Evolutionary conservation across 1,139 yeast genomes (phyloP).

Genomic region (Barnettozyma hawaiiensis): DNA sequence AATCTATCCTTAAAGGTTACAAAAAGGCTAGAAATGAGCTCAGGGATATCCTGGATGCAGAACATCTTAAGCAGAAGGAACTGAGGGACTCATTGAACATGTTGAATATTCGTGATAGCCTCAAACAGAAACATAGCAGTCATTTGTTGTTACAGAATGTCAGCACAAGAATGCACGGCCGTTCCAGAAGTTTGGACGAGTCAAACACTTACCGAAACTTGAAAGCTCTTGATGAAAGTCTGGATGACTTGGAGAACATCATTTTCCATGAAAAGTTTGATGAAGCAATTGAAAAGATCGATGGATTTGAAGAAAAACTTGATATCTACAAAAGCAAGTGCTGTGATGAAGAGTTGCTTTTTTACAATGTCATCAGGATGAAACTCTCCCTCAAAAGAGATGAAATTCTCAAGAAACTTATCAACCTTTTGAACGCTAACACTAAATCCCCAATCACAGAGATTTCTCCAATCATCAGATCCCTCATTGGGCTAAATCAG

Average conservation of each 20-base stretch:
- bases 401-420: slow-evolving; percentile 32
- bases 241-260: slow-evolving; percentile 62
- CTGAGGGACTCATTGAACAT: slow-evolving; percentile 42
- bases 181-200: slow-evolving; percentile 47
- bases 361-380: slow-evolving; percentile 36
- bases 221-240: slow-evolving; percentile 52
- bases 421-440: slow-evolving; percentile 18
- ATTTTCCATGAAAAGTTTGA: slow-evolving; percentile 56
- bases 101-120: slow-evolving; percentile 33
- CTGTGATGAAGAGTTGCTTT: slow-evolving; percentile 34
- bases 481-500: slow-evolving; percentile 38
- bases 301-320: slow-evolving; percentile 35
- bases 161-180: slow-evolving; percentile 47
- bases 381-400: slow-evolving; percentile 37
- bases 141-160: slow-evolving; percentile 42
- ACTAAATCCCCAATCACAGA: background rate
- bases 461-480: slow-evolving; percentile 31
- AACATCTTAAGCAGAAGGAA: slow-evolving; percentile 40
- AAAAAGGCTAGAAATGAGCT: slow-evolving; percentile 63
- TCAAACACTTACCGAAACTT: slow-evolving; percentile 34
- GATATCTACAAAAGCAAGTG: slow-evolving; percentile 17
- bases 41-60: slow-evolving; percentile 37
- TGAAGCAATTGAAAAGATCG: slow-evolving; percentile 49
- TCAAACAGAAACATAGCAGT: slow-evolving; percentile 25
- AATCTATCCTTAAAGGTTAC: slow-evolving; percentile 51